Base-by-base conservation (phyloP, 1,284 basidiomycete genomes). In the Pseudozyma sp. region DNA sequence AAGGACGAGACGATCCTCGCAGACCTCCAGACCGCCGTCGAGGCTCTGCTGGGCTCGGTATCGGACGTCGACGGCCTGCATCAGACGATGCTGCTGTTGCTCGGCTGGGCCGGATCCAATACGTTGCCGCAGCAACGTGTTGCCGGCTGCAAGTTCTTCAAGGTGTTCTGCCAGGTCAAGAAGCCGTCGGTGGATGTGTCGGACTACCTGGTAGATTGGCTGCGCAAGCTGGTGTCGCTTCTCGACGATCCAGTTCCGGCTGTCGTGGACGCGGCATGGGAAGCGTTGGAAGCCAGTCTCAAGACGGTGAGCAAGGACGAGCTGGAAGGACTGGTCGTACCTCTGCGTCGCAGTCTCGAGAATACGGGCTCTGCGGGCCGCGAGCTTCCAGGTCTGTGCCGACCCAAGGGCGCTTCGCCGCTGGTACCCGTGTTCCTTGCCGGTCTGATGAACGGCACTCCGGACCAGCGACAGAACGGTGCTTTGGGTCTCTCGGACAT, bases 401-500 rank as follows among this genome's bases (percentile, higher is more conserved):
- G 95, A 31, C 90, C 92, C 6, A 97, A 94, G 85, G 95, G 94
- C 65, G 90, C 94, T n/a, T 89, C 92, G 37, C 92, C 94, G 0
- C 88, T 91, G 31, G 92, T 97, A 0, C 92, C 93, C 0, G 91
- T 97, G 79, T 91, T 97, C 84, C 91, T 97, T 50, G 92, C 93
- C 0, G 94, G 94, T 83, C 83, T 87, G 7, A 85, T 87, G 64
- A 85, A 85, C 59, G 87, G 79, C 17, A 86, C 85, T 3, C 82
- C 87, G 14, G 88, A 89, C 71, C 88, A 89, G 80, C 84, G 68
- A 77, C 96, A 99, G 85, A 92, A 96, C 79, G 95, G 95, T 2
- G 94, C 96, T 0, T 92, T 94, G 78, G 94, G 93, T 45, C 94
- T 99, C 65, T 92, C 94, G 19, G 95, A 98, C 80, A 89, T 99